Base-by-base conservation (phyloP, 345 rosid genomes). In the Populus davidiana region DNA sequence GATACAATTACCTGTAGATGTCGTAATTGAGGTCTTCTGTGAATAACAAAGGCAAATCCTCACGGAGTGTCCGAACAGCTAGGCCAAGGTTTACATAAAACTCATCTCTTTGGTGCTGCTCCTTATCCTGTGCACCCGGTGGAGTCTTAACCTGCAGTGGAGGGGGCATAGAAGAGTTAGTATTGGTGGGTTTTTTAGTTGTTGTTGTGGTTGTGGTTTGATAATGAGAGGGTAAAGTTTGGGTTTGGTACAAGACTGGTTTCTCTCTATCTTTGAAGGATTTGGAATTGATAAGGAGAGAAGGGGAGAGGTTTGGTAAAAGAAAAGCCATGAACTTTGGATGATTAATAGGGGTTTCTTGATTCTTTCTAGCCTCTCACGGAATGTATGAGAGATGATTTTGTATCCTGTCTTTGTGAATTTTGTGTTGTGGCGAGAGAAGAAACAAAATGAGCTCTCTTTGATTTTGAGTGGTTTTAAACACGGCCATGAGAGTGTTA, bases 21-120 rank as follows among this genome's bases (percentile, higher is more conserved):
- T 91, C 91, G 80, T 94, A 92, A 81, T 91, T 91, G 77, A 91
- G 92, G 83, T 94, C 98, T 69, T 80, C 89, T 52, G 86, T 69
- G 81, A 94, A 94, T 75, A 94, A 78, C 52, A 87, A 39, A 52
- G 97, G 96, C 93, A 90, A 76, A 83, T 92, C 98, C 79, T 94
- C 97, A 0, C 97, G 93, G 39, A 94, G 96, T 2, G 98, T 91
- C 67, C 97, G 84, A 0, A 94, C 93, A 79, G 96, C 96, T 20
- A 91, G 77, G 59, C 97, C 98, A 31, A 94, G 87, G 72, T 92
- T 92, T 83, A 94, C 86, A 83, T 79, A 92, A 78, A 91, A 92
- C 13, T 92, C 94, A 47, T 91, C 93, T 74, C 80, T 87, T 65
- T 81, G 83, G 17, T 81, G 89, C 16, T 81, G 78, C 65, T 78